phyloP scores from a whole-genome alignment of 139 green algal species.

The Mesostigma viride region DNA sequence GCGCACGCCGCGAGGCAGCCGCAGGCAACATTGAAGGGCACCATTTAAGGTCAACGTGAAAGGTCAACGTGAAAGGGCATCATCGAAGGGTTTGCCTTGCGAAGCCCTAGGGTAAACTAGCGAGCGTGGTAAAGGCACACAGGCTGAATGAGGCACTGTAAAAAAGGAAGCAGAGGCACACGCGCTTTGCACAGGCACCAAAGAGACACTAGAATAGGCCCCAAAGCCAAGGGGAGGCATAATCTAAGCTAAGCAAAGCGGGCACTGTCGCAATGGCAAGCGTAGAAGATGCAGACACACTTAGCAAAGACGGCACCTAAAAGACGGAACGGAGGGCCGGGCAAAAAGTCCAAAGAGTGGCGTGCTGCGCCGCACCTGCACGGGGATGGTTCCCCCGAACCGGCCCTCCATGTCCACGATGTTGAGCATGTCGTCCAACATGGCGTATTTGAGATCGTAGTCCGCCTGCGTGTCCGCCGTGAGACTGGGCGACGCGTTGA shows the following conservation, averaged over 20 bases:
- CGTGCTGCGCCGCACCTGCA: neutral
- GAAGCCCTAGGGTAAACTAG: neutral
- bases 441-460: constrained; percentile 52
- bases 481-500: constrained; percentile 60
- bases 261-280: too few species aligned
- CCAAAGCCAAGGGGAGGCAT: too few species aligned
- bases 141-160: neutral
- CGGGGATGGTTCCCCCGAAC: neutral
- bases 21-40: neutral
- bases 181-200: neutral
- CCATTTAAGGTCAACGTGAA: constrained; percentile 5
- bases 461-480: constrained; percentile 44
- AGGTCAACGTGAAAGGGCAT: constrained; percentile 14
- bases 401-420: constrained; percentile 19
- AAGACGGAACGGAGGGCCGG: neutral
- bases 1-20: neutral
- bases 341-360: neutral
- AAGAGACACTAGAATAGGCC: too few species aligned
- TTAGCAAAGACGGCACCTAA: neutral
- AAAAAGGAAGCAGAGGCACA: neutral
- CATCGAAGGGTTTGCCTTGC: neutral
- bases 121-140: neutral
- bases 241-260: too few species aligned
- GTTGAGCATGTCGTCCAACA: constrained; percentile 49
- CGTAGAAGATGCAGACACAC: neutral